Evolutionary conservation across 108 stramenopile species (phyloP), one percentile per base, ranked within the genome.

Genomic region (Conticribra guillardii): DNA sequence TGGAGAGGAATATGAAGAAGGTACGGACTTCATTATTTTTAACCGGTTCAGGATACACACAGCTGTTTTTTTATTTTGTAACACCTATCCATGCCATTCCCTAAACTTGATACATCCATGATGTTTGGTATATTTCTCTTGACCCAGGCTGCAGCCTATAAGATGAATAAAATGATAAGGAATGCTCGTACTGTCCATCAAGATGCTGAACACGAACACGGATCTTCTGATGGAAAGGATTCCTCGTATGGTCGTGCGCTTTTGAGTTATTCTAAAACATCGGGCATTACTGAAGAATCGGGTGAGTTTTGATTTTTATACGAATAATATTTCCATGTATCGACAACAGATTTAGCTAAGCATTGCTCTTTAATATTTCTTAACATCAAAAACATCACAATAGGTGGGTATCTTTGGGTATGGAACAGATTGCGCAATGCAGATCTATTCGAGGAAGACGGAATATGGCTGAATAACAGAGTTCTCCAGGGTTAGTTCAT

Each of bases 71-170:
- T n/a, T n/a, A n/a, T n/a, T n/a, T n/a, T n/a, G n/a, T n/a, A n/a
- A n/a, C n/a, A n/a, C n/a, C n/a, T n/a, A n/a, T n/a, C n/a, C n/a
- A n/a, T n/a, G n/a, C n/a, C n/a, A n/a, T n/a, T n/a, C n/a, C n/a
- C n/a, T n/a, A n/a, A n/a, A n/a, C n/a, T n/a, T n/a, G n/a, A n/a
- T n/a, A n/a, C n/a, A n/a, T n/a, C n/a, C n/a, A n/a, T n/a, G n/a
- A n/a, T n/a, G n/a, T n/a, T n/a, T n/a, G n/a, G n/a, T n/a, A n/a
- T n/a, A n/a, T n/a, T n/a, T n/a, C n/a, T n/a, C 17, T 47, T 73
- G 52, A 80, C 73, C 27, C 61, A 80, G 45, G 60, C 79, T 32
- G 79, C 79, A n/a, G 45, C 48, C 4, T 73, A 54, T 23, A 80
- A 80, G 59, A 30, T 73, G 23, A 73, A 73, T 59, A 22, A 46